Evolutionary conservation across 2,329 filamentous ascomycete genomes (phyloP).

Genomic region (Xylaria sp.): DNA sequence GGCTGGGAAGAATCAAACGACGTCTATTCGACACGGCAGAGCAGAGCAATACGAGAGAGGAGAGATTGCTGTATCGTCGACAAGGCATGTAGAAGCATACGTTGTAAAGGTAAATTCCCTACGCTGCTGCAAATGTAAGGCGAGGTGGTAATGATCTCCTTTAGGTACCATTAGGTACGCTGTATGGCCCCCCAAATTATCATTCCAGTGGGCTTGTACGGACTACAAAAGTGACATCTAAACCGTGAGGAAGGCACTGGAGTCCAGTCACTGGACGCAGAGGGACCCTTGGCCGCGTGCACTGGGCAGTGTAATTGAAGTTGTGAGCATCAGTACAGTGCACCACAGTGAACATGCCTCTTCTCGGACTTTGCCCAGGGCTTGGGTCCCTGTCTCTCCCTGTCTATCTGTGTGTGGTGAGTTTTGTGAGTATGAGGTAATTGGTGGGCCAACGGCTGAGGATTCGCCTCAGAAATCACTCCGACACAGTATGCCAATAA

Average conservation of each 20-base stretch:
- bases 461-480: conserved; percentile 19
- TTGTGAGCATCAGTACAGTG: conserved; percentile 15
- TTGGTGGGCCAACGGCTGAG: conserved; percentile 24
- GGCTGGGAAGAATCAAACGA: background rate
- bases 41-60: background rate
- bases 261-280: background rate
- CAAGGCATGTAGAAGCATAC: background rate
- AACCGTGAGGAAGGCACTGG: too few relatives aligned
- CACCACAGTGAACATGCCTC: conserved; percentile 15
- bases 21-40: background rate
- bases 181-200: background rate
- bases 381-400: background rate
- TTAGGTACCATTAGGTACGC: background rate
- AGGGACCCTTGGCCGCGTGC: background rate
- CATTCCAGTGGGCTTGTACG: background rate
- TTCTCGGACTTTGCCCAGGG: conserved; percentile 23
- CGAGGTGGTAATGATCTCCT: conserved; percentile 14
- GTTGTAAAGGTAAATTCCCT: conserved; percentile 8
- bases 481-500: background rate
- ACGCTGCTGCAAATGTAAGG: conserved; percentile 23
- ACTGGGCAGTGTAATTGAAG: conserved; percentile 24
- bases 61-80: background rate
- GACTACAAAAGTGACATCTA: background rate
- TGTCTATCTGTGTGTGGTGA: conserved; percentile 23
- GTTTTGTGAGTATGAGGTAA: conserved; percentile 30